Conservation (phyloP, 352 stramenopile genomes). For the Phytophthora agathidicida region DNA sequence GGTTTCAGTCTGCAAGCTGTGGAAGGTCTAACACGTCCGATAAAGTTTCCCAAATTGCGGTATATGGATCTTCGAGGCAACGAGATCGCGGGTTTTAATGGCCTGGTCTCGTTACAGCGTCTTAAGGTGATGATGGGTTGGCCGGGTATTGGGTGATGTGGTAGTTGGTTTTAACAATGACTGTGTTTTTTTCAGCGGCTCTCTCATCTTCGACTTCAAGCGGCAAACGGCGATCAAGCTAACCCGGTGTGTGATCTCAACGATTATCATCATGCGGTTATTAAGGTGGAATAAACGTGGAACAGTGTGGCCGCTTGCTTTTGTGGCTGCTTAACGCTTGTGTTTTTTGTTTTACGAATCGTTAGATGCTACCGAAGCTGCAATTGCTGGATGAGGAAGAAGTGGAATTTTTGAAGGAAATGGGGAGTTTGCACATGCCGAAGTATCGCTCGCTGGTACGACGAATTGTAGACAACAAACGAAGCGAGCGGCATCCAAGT, state of each 20-base stretch:
- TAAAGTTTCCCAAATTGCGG: constrained; percentile 76
- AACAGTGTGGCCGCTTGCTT: not conserved
- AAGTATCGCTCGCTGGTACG: constrained; percentile 63
- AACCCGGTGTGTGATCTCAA: constrained; percentile 73
- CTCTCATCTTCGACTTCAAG: constrained; percentile 66
- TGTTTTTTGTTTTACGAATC: not conserved
- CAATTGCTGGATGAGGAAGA: constrained; percentile 77
- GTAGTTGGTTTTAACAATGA: not conserved
- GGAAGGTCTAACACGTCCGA: constrained; percentile 57
- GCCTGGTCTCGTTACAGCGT: constrained; percentile 51
- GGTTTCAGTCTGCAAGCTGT: constrained; percentile 46
- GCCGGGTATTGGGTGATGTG: not conserved
- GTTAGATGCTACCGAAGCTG: constrained; percentile 59
- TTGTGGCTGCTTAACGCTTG: not conserved
- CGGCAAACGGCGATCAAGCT: constrained; percentile 47
- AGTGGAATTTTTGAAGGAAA: constrained; percentile 57
- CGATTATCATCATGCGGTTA: constrained; percentile 58
- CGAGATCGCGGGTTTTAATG: constrained; percentile 46
- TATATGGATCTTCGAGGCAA: constrained; percentile 82
- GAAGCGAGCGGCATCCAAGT: constrained; percentile 1
- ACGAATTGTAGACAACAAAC: constrained; percentile 33
- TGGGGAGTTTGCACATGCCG: constrained; percentile 68
- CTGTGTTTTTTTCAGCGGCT: constrained; percentile 40
- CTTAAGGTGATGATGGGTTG: constrained; percentile 51
- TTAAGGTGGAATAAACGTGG: constrained; percentile 39